Percentiles rank a stretch among this genome's conserved stretches.
Conservation (phyloP, 768 basidiomycete species). For the Scleroderma bovista region DNA sequence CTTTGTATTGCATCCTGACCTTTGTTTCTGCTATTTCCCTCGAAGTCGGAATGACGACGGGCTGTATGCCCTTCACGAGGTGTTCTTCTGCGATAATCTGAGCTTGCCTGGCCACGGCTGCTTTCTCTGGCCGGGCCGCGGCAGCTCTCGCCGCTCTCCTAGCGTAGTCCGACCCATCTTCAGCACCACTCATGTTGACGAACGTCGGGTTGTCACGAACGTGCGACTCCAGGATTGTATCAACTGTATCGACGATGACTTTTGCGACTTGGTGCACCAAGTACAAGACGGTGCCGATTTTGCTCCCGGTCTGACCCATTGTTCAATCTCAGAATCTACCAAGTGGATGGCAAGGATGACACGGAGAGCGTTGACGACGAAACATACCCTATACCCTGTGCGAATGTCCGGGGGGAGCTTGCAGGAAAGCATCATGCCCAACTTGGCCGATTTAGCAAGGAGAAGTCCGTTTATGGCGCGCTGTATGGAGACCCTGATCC, state of each 20-base stretch:
- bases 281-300: background rate
- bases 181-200: background rate
- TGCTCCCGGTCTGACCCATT: background rate
- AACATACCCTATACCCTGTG: background rate
- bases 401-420: too few species aligned
- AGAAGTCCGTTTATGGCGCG: background rate
- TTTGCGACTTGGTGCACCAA: background rate
- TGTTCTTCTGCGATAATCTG: constrained; percentile 2
- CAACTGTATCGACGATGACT: background rate
- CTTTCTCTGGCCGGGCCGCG: background rate
- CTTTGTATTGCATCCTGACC: constrained; percentile 6
- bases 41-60: constrained; percentile 11
- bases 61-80: constrained; percentile 12
- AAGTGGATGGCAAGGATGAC: background rate
- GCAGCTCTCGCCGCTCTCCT: background rate
- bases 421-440: background rate
- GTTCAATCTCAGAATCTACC: background rate
- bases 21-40: constrained; percentile 7
- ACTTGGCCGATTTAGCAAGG: background rate
- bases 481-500: background rate
- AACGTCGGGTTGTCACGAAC: constrained; percentile 4
- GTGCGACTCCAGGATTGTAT: background rate
- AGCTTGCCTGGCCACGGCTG: background rate
- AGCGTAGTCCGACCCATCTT: background rate
- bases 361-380: too few species aligned